These are phyloP conservation scores for Fusarium torreyae DNA, from an alignment of 2,329 filamentous ascomycete genomes.

Conservation along the genomic window DNA sequence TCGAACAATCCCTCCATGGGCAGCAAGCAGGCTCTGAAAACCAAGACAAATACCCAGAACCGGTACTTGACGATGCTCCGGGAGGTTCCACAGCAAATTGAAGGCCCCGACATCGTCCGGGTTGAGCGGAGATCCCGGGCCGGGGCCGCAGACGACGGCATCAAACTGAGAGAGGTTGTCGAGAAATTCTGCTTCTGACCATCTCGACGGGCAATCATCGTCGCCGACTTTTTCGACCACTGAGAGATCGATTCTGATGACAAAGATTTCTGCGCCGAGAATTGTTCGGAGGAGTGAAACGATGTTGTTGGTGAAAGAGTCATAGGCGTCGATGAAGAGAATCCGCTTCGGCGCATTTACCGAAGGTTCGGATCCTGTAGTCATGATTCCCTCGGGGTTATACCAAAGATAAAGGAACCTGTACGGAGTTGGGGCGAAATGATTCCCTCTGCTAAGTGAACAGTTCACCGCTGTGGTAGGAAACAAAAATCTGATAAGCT, in stretches of 20 bases:
- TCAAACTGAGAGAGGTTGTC: constrained; percentile 73
- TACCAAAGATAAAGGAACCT: background rate
- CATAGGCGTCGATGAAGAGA: constrained; percentile 94
- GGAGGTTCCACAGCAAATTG: constrained; percentile 79
- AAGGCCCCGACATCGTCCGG: constrained; percentile 87
- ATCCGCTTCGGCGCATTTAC: constrained; percentile 63
- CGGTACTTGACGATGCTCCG: constrained; percentile 73
- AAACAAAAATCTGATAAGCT: constrained; percentile 19
- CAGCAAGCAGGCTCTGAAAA: constrained; percentile 84
- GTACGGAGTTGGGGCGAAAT: background rate
- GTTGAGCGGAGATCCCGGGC: constrained; percentile 84
- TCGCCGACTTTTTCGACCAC: constrained; percentile 63
- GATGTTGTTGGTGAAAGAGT: constrained; percentile 98
- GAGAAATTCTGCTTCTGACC: constrained; percentile 62
- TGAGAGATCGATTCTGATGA: constrained; percentile 56
- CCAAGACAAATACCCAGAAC: constrained; percentile 91
- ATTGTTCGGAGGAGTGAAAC: constrained; percentile 82
- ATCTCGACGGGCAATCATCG: constrained; percentile 37
- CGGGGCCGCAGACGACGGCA: constrained; percentile 91
- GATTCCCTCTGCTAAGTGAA: background rate
- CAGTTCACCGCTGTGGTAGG: constrained; percentile 1
- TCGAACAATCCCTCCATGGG: constrained; percentile 76
- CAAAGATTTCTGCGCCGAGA: constrained; percentile 75
- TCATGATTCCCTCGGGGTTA: constrained; percentile 25
- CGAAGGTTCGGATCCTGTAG: constrained; percentile 40